Evolutionary conservation across 2,329 filamentous ascomycete species (phyloP).

Genomic region (Meredithiella fracta): DNA sequence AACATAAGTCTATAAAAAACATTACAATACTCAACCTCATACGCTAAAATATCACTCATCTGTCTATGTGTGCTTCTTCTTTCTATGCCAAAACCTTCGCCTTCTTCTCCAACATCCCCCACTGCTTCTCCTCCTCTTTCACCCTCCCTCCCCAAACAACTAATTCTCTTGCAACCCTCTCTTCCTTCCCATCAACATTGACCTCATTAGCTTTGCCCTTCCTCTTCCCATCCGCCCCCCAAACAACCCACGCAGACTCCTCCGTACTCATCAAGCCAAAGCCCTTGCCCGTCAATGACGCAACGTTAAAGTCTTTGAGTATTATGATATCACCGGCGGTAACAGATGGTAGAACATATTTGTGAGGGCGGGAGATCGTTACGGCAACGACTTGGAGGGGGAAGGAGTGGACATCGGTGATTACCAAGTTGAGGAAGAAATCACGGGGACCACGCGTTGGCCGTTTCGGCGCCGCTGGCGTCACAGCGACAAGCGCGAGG

Average conservation of each 20-base stretch:
- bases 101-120: conserved; percentile 12
- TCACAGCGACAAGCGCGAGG: conserved; percentile 36
- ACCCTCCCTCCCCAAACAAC: conserved; percentile 4
- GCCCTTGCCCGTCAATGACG: conserved; percentile 35
- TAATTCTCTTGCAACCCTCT: conserved; percentile 12
- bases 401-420: conserved; percentile 39
- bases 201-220: conserved; percentile 45
- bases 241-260: conserved; percentile 45
- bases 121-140: conserved; percentile 6
- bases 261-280: conserved; percentile 40
- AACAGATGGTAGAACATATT: conserved; percentile 37
- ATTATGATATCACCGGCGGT: conserved; percentile 41
- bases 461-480: conserved; percentile 33
- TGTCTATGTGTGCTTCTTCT: neutral
- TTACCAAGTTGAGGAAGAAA: conserved; percentile 40
- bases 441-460: conserved; percentile 42
- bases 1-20: conserved; percentile 28
- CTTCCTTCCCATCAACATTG: conserved; percentile 36
- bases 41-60: neutral
- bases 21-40: neutral
- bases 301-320: conserved; percentile 38
- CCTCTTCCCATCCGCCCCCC: conserved; percentile 24
- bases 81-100: conserved; percentile 1
- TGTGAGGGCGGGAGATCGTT: conserved; percentile 42
- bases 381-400: conserved; percentile 36